Conservation (phyloP, 176 grass and related monocot genomes). For the Oryza australiensis region DNA sequence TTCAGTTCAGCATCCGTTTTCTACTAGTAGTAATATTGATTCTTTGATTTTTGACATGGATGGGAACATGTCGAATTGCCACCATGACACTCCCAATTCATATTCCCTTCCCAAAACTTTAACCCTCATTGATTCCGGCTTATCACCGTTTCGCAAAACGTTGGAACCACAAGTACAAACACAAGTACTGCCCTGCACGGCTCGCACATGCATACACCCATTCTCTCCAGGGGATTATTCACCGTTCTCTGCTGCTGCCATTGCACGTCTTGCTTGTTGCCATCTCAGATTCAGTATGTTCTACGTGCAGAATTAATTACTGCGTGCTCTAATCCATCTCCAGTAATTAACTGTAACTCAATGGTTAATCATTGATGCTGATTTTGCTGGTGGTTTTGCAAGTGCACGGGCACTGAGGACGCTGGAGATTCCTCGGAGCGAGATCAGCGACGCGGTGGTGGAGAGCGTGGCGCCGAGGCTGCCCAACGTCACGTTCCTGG, state of each 20-base stretch:
- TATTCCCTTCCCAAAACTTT: neutral
- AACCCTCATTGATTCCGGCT: neutral
- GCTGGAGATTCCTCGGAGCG: constrained; percentile 83
- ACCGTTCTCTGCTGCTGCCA: neutral
- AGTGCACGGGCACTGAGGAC: constrained; percentile 69
- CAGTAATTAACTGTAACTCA: neutral
- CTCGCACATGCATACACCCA: constrained; percentile 12
- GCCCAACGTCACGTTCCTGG: constrained; percentile 71
- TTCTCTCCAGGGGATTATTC: neutral
- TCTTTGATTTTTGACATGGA: neutral
- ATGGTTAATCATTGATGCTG: neutral
- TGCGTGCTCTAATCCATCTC: neutral
- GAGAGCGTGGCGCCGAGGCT: constrained; percentile 66
- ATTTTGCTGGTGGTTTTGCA: neutral
- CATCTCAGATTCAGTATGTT: neutral
- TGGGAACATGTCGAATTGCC: neutral
- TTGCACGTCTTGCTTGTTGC: neutral
- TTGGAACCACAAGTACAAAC: constrained; percentile 27
- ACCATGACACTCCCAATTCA: neutral
- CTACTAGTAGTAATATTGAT: neutral
- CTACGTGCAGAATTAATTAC: neutral
- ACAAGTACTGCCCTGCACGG: constrained; percentile 5
- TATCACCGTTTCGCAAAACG: neutral
- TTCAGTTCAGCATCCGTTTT: neutral
- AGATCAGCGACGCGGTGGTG: constrained; percentile 82